Evolutionary conservation across 2,329 filamentous ascomycete genomes (phyloP).

Genomic region (Periconia macrospinosa): DNA sequence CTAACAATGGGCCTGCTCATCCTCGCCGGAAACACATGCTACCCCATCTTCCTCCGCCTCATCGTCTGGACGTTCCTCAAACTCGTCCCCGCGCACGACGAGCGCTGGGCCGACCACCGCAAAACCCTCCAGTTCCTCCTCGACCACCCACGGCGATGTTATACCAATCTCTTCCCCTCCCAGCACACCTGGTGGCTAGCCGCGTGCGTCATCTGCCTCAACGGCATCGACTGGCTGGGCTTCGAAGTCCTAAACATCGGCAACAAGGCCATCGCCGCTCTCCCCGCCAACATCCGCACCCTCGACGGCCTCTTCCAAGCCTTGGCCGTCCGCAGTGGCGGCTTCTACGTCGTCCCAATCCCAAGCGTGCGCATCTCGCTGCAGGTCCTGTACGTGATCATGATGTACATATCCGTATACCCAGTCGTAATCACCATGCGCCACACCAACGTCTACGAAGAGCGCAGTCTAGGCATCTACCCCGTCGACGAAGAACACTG

Average conservation of each 20-base stretch:
- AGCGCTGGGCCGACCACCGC: slow-evolving; percentile 45
- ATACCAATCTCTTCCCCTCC: slow-evolving; percentile 63
- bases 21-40: slow-evolving; percentile 57
- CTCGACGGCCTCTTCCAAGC: slow-evolving; percentile 64
- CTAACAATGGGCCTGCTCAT: slow-evolving; percentile 53
- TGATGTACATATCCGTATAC: slow-evolving; percentile 67
- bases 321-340: slow-evolving; percentile 52
- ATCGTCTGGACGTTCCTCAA: slow-evolving; percentile 59
- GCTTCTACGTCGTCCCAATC: slow-evolving; percentile 55
- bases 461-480: slow-evolving; percentile 63
- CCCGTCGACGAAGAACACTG: slow-evolving; percentile 34
- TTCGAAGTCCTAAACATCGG: slow-evolving; percentile 59
- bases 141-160: slow-evolving; percentile 64
- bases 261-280: slow-evolving; percentile 52
- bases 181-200: slow-evolving; percentile 61
- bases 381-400: slow-evolving; percentile 62
- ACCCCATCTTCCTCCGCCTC: slow-evolving; percentile 60
- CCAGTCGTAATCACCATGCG: slow-evolving; percentile 65
- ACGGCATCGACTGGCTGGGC: slow-evolving; percentile 55
- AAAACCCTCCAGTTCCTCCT: slow-evolving; percentile 60
- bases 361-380: slow-evolving; percentile 56
- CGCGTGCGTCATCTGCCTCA: slow-evolving; percentile 54
- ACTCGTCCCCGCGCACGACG: slow-evolving; percentile 38
- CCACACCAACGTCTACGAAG: slow-evolving; percentile 63
- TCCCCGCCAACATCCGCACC: slow-evolving; percentile 52